Base-by-base conservation (phyloP, 176 grass and related monocot genomes). In the Stipa capillata region DNA sequence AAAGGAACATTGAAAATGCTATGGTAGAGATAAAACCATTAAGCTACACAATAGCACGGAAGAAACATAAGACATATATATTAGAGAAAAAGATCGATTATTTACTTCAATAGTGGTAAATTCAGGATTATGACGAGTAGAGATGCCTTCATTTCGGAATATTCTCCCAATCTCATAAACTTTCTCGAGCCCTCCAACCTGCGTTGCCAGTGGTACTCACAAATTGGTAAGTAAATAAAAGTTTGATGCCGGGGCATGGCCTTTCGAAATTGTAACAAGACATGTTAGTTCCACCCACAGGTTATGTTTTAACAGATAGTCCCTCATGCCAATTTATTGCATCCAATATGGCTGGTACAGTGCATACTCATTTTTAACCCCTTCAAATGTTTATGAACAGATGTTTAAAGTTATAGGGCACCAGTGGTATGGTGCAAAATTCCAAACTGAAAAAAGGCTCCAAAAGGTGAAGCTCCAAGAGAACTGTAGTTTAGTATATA, bases 141-240 rank as follows among this genome's bases (percentile, higher is more conserved):
- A 99, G 41, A 99, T 89, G 84, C 96, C 96, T 92, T 99, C 96
- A 76, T 99, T 99, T 67, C 96, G 69, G 54, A 95, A 99, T 91
- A 95, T 99, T 91, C 96, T 94, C 48, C 96, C 96, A 77, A 99
- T 93, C 84, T 99, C 96, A 44, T 82, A 99, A 51, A 99, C 96
- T 77, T 93, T 99, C 87, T 99, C 96, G 8, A 99, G 83, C 41
- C 96, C 96, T 81, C 96, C 96, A 76, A 99, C 92, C 96, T 99
- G 81, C 75, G 81, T 66, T 85, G 44, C 33, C 70, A 51, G 51
- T 39, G 8, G 14, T 29, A 64, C 21, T 60, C 67, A 53, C 37
- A 52, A 78, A 35, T 20, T 76, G 58, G 20, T 10, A 84, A 57
- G 55, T 49, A 83, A 37, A 39, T 40, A 76, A 43, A 76, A 71